Conservation (phyloP, 768 basidiomycete genomes). For the Pleurotus pulmonarius region DNA sequence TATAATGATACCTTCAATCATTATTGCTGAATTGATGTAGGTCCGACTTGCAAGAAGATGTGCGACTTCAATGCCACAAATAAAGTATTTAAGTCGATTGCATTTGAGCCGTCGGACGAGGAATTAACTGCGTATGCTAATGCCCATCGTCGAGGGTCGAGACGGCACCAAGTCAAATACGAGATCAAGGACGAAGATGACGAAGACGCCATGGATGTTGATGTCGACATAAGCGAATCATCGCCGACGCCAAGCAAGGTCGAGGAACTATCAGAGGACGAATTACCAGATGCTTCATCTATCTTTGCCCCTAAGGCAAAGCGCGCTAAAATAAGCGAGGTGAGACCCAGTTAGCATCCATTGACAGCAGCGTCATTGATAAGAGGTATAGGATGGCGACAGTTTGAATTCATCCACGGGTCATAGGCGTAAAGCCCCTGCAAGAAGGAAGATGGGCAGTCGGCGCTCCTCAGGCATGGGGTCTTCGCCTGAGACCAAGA, state of each 20-base stretch:
- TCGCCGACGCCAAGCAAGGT: slow-evolving; percentile 22
- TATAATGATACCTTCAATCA: background rate
- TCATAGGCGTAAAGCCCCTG: slow-evolving; percentile 11
- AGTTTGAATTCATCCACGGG: slow-evolving; percentile 15
- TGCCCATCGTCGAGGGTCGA: slow-evolving; percentile 23
- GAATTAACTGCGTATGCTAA: slow-evolving; percentile 43
- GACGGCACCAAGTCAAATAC: slow-evolving; percentile 9
- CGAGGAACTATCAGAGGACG: slow-evolving; percentile 45
- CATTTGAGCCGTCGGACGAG: slow-evolving; percentile 66
- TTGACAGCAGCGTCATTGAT: no score
- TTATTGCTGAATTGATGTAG: slow-evolving; percentile 23
- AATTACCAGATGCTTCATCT: slow-evolving; percentile 44
- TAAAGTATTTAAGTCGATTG: slow-evolving; percentile 56
- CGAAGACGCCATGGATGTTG: slow-evolving; percentile 12
- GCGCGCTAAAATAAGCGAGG: slow-evolving; percentile 27
- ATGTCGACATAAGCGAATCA: slow-evolving; percentile 21
- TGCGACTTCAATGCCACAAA: slow-evolving; percentile 41
- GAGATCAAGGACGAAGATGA: slow-evolving; percentile 17
- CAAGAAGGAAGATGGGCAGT: slow-evolving; percentile 24
- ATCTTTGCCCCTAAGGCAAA: slow-evolving; percentile 23
- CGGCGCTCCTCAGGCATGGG: slow-evolving; percentile 8
- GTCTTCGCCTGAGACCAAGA: slow-evolving; percentile 15
- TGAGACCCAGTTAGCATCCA: slow-evolving; percentile 11
- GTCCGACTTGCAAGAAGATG: slow-evolving; percentile 68
- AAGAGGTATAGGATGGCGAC: slow-evolving; percentile 13